Base-by-base conservation (phyloP, 2,329 filamentous ascomycete species). In the Fusarium armeniacum region DNA sequence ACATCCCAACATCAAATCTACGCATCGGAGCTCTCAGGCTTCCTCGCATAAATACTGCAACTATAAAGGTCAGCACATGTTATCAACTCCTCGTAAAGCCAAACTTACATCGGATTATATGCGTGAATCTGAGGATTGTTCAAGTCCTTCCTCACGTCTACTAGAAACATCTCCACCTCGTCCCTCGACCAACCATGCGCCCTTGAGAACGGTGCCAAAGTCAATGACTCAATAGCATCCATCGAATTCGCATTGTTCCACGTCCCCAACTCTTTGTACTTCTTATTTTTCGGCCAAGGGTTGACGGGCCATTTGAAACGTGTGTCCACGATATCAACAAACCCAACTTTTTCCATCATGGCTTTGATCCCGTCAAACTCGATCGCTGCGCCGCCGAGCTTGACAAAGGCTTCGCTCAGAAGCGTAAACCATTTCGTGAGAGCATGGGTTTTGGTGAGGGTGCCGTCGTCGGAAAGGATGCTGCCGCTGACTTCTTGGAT, bases 91-190 rank as follows among this genome's bases (percentile, higher is more conserved):
- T 9, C 6, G 3, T 6, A 16, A n/a, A 0, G 3, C 9, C 1
- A 30, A 1, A 45, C 54, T 44, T 5, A 71, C 69, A 71, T 71
- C 0, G 61, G 62, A 12, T 61, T 71, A 32, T 71, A 71, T 0
- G 68, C 62, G 45, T 71, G 69, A 5, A 69, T 38, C 7, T 11
- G 45, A 1, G 41, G 55, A 20, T 49, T 38, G 8, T 58, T 61
- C 2, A 71, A 28, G 16, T 71, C 61, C 28, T 64, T 71, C n/a
- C 68, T 52, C 0, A 66, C 60, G 15, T 61, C 58, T 9, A 46
- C 30, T 2, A 71, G 52, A 4, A 71, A 71, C 16, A 20, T 11
- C 0, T n/a, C 33, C 1, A 72, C 57, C 1, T 71, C 62, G 1
- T 71, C 54, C 0, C 38, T 51, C 6, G 56, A 52, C 69, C 69